Conservation (phyloP, 352 stramenopile genomes). For the Pythium aristosporum region DNA sequence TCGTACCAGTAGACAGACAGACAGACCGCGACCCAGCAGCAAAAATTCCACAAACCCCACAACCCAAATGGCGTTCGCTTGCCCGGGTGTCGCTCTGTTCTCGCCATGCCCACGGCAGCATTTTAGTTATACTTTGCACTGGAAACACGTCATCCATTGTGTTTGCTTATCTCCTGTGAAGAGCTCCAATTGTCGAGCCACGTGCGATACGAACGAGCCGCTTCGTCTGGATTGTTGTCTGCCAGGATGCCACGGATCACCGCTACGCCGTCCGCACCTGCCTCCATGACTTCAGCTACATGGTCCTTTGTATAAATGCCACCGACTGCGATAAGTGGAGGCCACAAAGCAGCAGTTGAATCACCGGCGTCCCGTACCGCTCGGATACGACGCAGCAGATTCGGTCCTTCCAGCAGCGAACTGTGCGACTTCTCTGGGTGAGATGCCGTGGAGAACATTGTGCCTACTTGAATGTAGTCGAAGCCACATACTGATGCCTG, state of each 20-base stretch:
- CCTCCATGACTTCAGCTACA: constrained; percentile 27
- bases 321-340: constrained; percentile 39
- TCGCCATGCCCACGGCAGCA: constrained; percentile 7
- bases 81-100: not conserved
- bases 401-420: constrained; percentile 36
- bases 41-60: not conserved
- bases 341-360: not conserved
- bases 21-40: not conserved
- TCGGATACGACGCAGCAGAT: constrained; percentile 31
- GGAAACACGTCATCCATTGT: not conserved
- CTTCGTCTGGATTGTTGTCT: constrained; percentile 22
- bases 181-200: constrained; percentile 22
- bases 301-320: constrained; percentile 38
- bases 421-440: constrained; percentile 43
- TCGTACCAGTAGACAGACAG: constrained; percentile 67
- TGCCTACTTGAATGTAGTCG: constrained; percentile 56
- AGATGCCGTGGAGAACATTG: constrained; percentile 51
- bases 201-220: constrained; percentile 17
- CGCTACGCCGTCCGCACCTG: constrained; percentile 40
- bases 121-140: constrained; percentile 35
- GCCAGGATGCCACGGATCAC: constrained; percentile 45
- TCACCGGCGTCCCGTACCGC: not conserved
- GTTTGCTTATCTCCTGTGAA: not conserved
- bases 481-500: constrained; percentile 26
- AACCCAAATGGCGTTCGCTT: constrained; percentile 6